Conservation (phyloP, 2,329 filamentous ascomycete genomes). For the Penicillium freii region DNA sequence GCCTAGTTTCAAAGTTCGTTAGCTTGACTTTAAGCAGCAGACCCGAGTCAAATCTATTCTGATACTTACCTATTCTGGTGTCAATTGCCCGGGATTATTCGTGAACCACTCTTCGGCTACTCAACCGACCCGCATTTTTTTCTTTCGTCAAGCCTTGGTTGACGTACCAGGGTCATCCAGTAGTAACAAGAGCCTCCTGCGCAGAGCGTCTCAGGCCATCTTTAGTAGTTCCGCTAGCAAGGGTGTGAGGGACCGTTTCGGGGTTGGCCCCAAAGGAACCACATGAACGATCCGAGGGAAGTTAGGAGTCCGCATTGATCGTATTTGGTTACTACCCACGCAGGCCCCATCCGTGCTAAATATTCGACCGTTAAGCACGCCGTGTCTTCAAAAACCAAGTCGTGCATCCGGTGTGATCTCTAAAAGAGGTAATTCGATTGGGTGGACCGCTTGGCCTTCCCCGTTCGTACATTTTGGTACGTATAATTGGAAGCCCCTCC, state of each 20-base stretch:
- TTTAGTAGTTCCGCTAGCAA: slow-evolving; percentile 8
- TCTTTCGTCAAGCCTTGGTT: slow-evolving; percentile 10
- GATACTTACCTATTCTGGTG: slow-evolving; percentile 18
- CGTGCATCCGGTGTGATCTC: slow-evolving; percentile 1
- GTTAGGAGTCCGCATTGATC: slow-evolving; percentile 11
- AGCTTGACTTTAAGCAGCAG: slow-evolving; percentile 20
- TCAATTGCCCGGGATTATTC: slow-evolving; percentile 6
- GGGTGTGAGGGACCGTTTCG: slow-evolving; percentile 2
- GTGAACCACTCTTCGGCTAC: slow-evolving; percentile 22
- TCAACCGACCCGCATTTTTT: slow-evolving; percentile 22
- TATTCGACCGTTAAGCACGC: slow-evolving; percentile 2
- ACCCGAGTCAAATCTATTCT: slow-evolving; percentile 16
- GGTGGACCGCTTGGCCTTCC: slow-evolving; percentile 16
- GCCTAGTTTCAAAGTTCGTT: slow-evolving; percentile 21
- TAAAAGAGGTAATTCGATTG: slow-evolving; percentile 5
- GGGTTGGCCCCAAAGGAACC: slow-evolving; percentile 2
- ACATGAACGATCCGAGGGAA: slow-evolving; percentile 12
- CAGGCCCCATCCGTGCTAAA: slow-evolving; percentile 9
- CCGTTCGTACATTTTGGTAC: slow-evolving; percentile 31
- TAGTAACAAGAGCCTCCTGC: background rate
- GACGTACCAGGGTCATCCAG: slow-evolving; percentile 11
- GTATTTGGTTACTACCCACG: slow-evolving; percentile 12
- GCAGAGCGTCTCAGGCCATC: background rate
- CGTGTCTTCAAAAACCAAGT: slow-evolving; percentile 4
- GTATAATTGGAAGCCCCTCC: slow-evolving; percentile 26